Conservation (phyloP, 2,329 filamentous ascomycete species). For the Pseudophaeomoniella oleicola region DNA sequence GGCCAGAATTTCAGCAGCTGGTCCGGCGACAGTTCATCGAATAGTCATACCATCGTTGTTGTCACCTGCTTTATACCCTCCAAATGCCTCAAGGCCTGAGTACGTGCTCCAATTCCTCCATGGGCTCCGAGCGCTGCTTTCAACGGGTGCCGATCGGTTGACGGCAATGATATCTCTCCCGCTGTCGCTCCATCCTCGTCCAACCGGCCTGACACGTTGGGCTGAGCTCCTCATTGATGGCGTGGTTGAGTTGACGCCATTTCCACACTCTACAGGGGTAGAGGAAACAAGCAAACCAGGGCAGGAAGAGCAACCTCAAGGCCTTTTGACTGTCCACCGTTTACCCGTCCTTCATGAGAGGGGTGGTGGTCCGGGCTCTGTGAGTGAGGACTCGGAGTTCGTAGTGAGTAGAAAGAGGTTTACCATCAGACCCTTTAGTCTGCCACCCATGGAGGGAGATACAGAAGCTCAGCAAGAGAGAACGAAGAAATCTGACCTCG, state of each 20-base stretch:
- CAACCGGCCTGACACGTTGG: slow-evolving; percentile 65
- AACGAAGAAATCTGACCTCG: slow-evolving; percentile 53
- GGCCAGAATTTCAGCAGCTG: slow-evolving; percentile 40
- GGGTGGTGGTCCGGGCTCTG: slow-evolving; percentile 56
- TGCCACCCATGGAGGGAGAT: slow-evolving; percentile 75
- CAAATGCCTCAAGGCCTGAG: slow-evolving; percentile 52
- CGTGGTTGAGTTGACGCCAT: slow-evolving; percentile 70
- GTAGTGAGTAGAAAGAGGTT: slow-evolving; percentile 72
- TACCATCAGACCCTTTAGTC: slow-evolving; percentile 72
- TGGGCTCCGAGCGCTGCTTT: slow-evolving; percentile 58
- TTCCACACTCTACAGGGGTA: slow-evolving; percentile 43
- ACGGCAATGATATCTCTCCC: slow-evolving; percentile 67
- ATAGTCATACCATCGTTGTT: slow-evolving; percentile 74
- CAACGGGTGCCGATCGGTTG: slow-evolving; percentile 48
- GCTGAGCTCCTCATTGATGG: slow-evolving; percentile 75
- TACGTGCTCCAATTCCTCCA: slow-evolving; percentile 72
- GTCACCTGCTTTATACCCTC: slow-evolving; percentile 70
- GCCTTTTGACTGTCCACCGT: slow-evolving; percentile 68
- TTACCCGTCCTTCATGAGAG: slow-evolving; percentile 78
- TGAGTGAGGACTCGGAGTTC: slow-evolving; percentile 80
- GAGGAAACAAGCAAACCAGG: slow-evolving; percentile 20
- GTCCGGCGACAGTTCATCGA: slow-evolving; percentile 55
- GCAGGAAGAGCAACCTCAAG: slow-evolving; percentile 66
- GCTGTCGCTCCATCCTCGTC: slow-evolving; percentile 62
- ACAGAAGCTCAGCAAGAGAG: slow-evolving; percentile 44